A percentile compares a stretch with the other conserved stretches of the same genome.
These are phyloP conservation scores for Scopulariopsis brevicaulis DNA, from an alignment of 2,329 filamentous ascomycete species.

Conservation along the genomic window DNA sequence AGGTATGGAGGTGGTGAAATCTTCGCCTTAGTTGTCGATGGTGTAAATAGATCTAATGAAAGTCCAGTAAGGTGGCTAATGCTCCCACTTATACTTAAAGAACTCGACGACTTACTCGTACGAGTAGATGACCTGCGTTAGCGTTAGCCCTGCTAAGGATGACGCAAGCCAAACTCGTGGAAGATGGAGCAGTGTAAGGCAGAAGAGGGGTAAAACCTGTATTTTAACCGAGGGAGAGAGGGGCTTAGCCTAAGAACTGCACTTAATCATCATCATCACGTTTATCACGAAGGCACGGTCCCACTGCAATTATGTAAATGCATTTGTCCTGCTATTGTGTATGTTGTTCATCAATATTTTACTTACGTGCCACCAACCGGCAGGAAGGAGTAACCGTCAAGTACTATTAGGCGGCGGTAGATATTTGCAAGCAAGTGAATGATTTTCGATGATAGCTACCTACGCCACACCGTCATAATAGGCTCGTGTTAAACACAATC, in stretches of 20 bases:
- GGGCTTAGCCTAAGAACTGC: not conserved
- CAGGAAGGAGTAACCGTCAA: not conserved
- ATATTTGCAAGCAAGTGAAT: not conserved
- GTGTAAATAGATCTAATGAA: not conserved
- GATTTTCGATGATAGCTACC: too few species aligned
- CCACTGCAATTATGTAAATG: not conserved
- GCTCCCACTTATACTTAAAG: not conserved
- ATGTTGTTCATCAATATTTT: not conserved
- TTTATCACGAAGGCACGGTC: not conserved
- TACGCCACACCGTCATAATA: too few species aligned
- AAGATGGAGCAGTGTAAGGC: not conserved
- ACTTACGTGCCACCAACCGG: not conserved
- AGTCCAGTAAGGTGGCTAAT: not conserved
- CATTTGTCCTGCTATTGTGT: not conserved
- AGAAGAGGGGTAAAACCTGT: not conserved
- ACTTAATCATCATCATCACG: not conserved
- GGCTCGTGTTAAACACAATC: too few species aligned
- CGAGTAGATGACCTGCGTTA: not conserved
- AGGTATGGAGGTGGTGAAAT: not conserved
- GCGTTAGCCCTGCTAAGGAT: not conserved
- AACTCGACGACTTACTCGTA: not conserved
- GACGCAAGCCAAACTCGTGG: not conserved
- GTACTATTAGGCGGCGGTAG: not conserved
- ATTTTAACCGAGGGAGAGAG: not conserved
- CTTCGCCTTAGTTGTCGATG: not conserved